Conservation (phyloP, 78 protist species). For the Polysphondylium violaceum region DNA sequence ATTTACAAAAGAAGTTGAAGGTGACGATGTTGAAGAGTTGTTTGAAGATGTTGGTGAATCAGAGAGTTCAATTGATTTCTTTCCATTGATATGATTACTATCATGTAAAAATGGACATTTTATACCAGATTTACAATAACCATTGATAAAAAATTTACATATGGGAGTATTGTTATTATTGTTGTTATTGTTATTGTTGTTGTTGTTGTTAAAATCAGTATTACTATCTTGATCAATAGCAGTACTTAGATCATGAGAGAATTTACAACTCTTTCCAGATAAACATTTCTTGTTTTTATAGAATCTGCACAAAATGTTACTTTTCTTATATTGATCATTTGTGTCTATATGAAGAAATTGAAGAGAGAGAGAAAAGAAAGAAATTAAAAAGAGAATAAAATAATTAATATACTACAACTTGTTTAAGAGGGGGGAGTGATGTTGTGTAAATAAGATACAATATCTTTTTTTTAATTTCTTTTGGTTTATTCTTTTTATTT, state of each 20-base stretch:
- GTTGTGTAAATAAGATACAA: not conserved
- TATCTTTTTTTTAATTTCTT: not conserved
- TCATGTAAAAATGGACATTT: conserved; percentile 37
- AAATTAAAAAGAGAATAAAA: too few relatives aligned
- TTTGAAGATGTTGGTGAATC: not conserved
- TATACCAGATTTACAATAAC: conserved; percentile 38
- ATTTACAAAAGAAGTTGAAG: too few relatives aligned
- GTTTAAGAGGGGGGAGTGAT: too few relatives aligned
- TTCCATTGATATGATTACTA: not conserved
- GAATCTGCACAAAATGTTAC: conserved; percentile 37
- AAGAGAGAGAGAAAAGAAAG: not conserved
- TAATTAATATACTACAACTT: too few relatives aligned
- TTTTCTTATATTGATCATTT: not conserved
- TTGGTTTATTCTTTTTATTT: not conserved
- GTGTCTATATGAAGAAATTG: not conserved
- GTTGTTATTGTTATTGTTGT: conserved; percentile 4
- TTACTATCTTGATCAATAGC: not conserved
- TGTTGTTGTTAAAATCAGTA: not conserved
- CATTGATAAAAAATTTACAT: conserved; percentile 20
- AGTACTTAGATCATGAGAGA: conserved; percentile 4
- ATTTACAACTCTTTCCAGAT: conserved; percentile 38
- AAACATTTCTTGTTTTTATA: conserved; percentile 53
- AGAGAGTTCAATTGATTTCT: not conserved
- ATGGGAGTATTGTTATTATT: not conserved
- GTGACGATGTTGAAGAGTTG: not conserved